Conservation (phyloP, 2,329 filamentous ascomycete genomes). For the Ophiostoma angusticollis region DNA sequence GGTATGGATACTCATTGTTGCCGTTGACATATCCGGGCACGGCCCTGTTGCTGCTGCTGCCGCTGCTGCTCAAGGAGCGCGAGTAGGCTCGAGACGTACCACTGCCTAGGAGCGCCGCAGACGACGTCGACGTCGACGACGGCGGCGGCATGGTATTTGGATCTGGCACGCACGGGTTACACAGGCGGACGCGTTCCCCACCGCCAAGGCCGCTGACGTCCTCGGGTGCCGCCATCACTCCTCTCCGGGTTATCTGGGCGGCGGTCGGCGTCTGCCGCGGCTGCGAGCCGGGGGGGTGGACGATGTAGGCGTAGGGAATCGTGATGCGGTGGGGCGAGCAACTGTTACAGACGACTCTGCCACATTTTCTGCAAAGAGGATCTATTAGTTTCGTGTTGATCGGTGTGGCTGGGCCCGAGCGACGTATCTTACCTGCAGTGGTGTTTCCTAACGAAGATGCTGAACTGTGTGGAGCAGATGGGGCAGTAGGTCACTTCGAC, state of each 20-base stretch:
- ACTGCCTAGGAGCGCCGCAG: too few relatives aligned
- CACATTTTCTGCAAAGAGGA: constrained; percentile 62
- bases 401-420: neutral
- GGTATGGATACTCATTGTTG: too few relatives aligned
- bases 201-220: constrained; percentile 36
- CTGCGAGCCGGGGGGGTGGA: constrained; percentile 52
- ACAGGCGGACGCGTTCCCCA: constrained; percentile 45
- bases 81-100: too few relatives aligned
- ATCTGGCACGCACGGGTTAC: constrained; percentile 50
- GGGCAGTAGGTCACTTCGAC: constrained; percentile 69
- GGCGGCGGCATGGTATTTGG: constrained; percentile 43
- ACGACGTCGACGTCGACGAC: neutral
- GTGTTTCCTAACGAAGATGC: constrained; percentile 78
- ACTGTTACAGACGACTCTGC: constrained; percentile 74
- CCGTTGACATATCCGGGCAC: too few relatives aligned
- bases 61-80: too few relatives aligned
- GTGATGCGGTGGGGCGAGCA: constrained; percentile 94
- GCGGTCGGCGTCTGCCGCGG: constrained; percentile 20
- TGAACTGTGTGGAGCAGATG: constrained; percentile 70
- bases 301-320: constrained; percentile 86
- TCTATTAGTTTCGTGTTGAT: neutral
- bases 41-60: neutral
- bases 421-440: constrained; percentile 59
- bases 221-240: constrained; percentile 20
- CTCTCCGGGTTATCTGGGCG: too few relatives aligned